phyloP scores from a whole-genome alignment of 2,329 filamentous ascomycete species.

The Dactylonectria estremocensis region DNA sequence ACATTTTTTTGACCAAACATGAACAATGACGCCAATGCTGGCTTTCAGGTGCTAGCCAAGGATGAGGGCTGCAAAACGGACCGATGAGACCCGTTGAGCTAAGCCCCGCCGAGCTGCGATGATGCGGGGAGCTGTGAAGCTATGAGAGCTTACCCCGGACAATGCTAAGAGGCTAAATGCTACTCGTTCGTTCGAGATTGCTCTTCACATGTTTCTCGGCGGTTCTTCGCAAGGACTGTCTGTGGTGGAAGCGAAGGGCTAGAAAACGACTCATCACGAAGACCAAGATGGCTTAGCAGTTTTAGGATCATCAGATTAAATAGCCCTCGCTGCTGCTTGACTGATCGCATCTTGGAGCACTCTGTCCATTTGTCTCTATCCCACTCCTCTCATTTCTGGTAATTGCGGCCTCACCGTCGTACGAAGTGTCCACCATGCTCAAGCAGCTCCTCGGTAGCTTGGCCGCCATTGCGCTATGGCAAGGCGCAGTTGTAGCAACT shows the following conservation, averaged over 20 bases:
- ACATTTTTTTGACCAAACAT: not conserved
- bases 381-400: not conserved
- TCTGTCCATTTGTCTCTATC: not conserved
- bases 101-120: conserved; percentile 29
- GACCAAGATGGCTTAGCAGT: not conserved
- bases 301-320: not conserved
- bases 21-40: not conserved
- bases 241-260: not conserved
- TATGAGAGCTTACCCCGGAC: conserved; percentile 21
- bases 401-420: not conserved
- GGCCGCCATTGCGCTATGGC: conserved; percentile 13
- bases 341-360: not conserved
- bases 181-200: conserved; percentile 16
- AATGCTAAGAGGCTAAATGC: conserved; percentile 23
- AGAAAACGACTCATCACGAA: not conserved
- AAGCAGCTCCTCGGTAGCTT: conserved; percentile 23
- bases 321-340: not conserved
- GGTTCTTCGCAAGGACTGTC: not conserved
- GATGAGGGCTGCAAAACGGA: conserved; percentile 21
- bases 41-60: not conserved
- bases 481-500: conserved; percentile 16
- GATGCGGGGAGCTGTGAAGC: conserved; percentile 28
- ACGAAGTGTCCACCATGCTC: conserved; percentile 20
- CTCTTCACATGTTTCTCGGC: not conserved
- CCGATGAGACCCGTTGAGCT: conserved; percentile 32